Percentiles rank a stretch among this genome's conserved stretches.
Conservation (phyloP, 2,329 filamentous ascomycete species). For the Ceratocystis destructans region DNA sequence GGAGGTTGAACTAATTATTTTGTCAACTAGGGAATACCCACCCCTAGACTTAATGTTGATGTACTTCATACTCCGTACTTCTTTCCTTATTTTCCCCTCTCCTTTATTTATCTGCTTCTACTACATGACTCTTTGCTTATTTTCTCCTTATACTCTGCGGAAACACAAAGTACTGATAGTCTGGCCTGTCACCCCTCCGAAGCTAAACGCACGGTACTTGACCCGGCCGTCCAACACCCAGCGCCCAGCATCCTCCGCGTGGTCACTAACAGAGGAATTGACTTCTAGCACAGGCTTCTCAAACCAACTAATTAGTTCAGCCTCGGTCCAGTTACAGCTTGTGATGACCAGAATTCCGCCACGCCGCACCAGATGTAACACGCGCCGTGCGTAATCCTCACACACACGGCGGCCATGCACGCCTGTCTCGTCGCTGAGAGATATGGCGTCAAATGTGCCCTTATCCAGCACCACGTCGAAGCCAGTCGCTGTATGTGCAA, state of each 20-base stretch:
- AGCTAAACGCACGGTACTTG: slow-evolving; percentile 74
- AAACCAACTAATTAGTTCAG: slow-evolving; percentile 73
- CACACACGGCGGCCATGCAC: slow-evolving; percentile 45
- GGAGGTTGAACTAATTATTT: slow-evolving; percentile 4
- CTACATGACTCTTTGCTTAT: background rate
- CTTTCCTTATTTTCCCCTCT: background rate
- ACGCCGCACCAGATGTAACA: slow-evolving; percentile 52
- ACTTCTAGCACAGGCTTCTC: slow-evolving; percentile 25
- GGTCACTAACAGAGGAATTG: no score
- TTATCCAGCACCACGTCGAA: slow-evolving; percentile 96
- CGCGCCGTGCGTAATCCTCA: slow-evolving; percentile 59
- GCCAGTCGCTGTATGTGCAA: slow-evolving; percentile 29
- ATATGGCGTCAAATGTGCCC: slow-evolving; percentile 93
- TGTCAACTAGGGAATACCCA: background rate
- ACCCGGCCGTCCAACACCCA: slow-evolving; percentile 54
- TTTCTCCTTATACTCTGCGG: slow-evolving; percentile 29
- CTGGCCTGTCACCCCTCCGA: slow-evolving; percentile 78
- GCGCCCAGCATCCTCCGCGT: slow-evolving; percentile 22
- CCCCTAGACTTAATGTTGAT: background rate
- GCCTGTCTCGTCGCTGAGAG: slow-evolving; percentile 48
- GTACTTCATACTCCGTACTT: background rate
- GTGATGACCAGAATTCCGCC: slow-evolving; percentile 73
- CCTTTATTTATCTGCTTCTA: background rate
- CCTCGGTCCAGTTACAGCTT: slow-evolving; percentile 96
- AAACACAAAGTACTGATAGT: slow-evolving; percentile 83